These are phyloP conservation scores for Ascochyta pisi DNA, from an alignment of 2,329 filamentous ascomycete genomes.

Conservation along the genomic window DNA sequence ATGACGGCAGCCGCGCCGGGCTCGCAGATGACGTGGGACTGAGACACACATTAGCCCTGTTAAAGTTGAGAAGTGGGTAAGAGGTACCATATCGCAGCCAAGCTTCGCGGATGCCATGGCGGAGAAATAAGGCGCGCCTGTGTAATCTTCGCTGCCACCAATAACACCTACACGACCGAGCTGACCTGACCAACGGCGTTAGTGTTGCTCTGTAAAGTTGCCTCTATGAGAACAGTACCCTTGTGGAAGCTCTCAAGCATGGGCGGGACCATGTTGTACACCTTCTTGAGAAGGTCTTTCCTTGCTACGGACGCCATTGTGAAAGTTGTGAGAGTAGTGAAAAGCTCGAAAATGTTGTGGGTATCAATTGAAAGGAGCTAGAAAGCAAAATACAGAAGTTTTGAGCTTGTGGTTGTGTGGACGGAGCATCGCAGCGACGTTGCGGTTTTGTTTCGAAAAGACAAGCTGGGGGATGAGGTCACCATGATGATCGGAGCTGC, in stretches of 20 bases:
- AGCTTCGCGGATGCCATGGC: conserved; percentile 93
- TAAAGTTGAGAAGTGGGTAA: neutral
- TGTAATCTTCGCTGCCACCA: conserved; percentile 94
- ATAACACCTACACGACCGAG: conserved; percentile 91
- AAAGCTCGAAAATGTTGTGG: neutral
- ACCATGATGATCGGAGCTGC: conserved; percentile 12
- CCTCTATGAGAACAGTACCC: conserved; percentile 60
- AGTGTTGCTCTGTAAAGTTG: conserved; percentile 8
- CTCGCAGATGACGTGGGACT: conserved; percentile 96
- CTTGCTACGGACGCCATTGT: conserved; percentile 65
- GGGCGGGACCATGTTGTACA: conserved; percentile 89
- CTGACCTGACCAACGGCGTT: conserved; percentile 68
- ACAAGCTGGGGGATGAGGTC: conserved; percentile 9
- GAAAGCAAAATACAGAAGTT: neutral
- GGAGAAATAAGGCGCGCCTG: conserved; percentile 96
- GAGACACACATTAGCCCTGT: conserved; percentile 21
- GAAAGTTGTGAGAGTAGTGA: neutral
- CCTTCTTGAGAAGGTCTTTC: conserved; percentile 77
- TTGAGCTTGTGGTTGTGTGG: neutral
- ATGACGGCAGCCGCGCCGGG: conserved; percentile 83
- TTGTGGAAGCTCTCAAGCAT: conserved; percentile 97
- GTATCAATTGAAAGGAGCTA: conserved; percentile 11
- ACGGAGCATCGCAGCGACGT: conserved; percentile 11
- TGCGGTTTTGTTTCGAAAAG: conserved; percentile 3
- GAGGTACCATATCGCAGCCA: conserved; percentile 83